phyloP scores from a whole-genome alignment of 768 basidiomycete species.

The Tricholoma matsutake region DNA sequence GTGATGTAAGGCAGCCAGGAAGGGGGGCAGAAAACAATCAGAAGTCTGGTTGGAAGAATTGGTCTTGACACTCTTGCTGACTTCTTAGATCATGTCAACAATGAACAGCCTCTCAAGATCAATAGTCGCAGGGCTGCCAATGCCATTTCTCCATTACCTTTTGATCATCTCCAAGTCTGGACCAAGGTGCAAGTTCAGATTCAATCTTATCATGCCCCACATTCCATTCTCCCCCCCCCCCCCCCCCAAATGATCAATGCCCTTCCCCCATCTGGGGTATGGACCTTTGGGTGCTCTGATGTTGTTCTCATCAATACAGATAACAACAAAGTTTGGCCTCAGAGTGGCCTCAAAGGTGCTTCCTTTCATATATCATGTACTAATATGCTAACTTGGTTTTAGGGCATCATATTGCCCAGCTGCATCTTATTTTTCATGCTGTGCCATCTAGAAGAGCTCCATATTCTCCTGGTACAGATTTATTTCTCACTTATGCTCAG shows the following conservation, averaged over 20 bases:
- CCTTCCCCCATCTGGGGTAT: background rate
- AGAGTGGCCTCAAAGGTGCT: conserved; percentile 1
- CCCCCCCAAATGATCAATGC: background rate
- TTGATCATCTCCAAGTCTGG: background rate
- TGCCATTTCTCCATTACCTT: too few species aligned
- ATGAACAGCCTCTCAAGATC: too few species aligned
- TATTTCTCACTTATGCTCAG: conserved; percentile 6
- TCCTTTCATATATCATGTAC: background rate
- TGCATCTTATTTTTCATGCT: conserved; percentile 1
- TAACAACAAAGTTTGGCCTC: conserved; percentile 1
- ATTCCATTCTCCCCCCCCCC: background rate
- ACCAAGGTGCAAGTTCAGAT: background rate
- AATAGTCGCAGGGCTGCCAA: too few species aligned
- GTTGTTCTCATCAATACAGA: background rate
- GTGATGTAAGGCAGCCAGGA: too few species aligned
- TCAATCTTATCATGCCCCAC: background rate
- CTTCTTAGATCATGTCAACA: too few species aligned
- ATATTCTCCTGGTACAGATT: too few species aligned
- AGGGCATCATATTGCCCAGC: conserved; percentile 1
- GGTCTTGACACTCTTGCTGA: too few species aligned
- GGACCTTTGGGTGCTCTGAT: background rate
- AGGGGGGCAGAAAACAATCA: too few species aligned
- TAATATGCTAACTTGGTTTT: background rate
- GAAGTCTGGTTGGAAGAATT: too few species aligned
- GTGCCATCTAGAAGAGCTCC: background rate